phyloP scores from a whole-genome alignment of 2,329 filamentous ascomycete species.

The Fusarium humuli region DNA sequence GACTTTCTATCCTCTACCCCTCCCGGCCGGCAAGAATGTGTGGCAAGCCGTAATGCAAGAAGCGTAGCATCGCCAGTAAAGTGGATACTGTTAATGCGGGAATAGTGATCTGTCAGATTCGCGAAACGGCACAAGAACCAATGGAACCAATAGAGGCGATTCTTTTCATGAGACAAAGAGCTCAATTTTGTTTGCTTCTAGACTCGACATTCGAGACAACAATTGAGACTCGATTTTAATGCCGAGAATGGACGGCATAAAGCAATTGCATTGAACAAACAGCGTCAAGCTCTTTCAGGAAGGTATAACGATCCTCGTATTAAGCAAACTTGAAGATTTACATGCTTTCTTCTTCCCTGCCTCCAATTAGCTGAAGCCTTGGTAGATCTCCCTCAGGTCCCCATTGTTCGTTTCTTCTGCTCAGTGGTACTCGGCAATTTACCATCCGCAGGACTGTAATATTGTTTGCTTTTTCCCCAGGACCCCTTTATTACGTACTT shows the following conservation, averaged over 20 bases:
- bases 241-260: not conserved
- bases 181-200: not conserved
- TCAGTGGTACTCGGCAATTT: not conserved
- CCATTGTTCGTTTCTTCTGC: not conserved
- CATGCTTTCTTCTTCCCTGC: not conserved
- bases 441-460: not conserved
- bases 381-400: not conserved
- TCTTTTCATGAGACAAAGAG: not conserved
- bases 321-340: not conserved
- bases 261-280: not conserved
- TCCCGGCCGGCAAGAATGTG: not conserved
- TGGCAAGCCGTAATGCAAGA: not conserved
- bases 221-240: not conserved
- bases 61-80: too few species aligned
- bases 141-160: not conserved
- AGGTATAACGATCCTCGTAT: not conserved
- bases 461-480: not conserved
- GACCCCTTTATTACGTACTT: not conserved
- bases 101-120: constrained; percentile 3
- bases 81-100: not conserved
- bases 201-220: not conserved
- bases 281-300: not conserved
- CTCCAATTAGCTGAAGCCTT: not conserved
- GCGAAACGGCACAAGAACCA: not conserved
- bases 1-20: not conserved